phyloP scores from a whole-genome alignment of 768 basidiomycete genomes.

The Xanthoconium purpureum region DNA sequence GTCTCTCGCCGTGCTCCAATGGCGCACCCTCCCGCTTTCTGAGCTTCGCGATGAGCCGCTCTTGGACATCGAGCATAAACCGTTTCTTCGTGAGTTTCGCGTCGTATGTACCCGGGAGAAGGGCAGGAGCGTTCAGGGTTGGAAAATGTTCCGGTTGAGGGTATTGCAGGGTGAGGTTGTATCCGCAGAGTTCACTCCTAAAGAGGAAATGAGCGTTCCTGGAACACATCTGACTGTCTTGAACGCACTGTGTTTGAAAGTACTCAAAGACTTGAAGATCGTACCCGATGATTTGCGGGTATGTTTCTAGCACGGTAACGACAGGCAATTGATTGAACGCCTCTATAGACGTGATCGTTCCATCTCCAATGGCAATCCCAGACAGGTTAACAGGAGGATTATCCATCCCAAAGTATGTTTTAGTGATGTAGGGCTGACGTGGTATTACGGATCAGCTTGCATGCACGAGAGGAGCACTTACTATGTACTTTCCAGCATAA shows the following conservation, averaged over 20 bases:
- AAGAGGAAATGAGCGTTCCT: neutral
- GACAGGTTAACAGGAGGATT: conserved; percentile 65
- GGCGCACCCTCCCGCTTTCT: conserved; percentile 4
- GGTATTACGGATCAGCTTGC: neutral
- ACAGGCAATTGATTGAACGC: conserved; percentile 54
- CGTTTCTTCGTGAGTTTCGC: conserved; percentile 4
- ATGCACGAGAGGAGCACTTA: conserved; percentile 37
- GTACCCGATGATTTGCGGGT: conserved; percentile 73
- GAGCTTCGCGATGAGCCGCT: conserved; percentile 4
- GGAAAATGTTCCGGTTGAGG: conserved; percentile 58
- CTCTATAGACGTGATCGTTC: conserved; percentile 46
- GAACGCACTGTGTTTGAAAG: conserved; percentile 61
- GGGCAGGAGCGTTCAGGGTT: neutral
- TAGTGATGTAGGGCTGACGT: conserved; percentile 70
- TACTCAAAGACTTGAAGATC: conserved; percentile 64
- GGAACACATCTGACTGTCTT: neutral
- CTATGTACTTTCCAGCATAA: conserved; percentile 70
- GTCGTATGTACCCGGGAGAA: neutral
- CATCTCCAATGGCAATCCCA: conserved; percentile 69
- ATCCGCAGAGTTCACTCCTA: conserved; percentile 62
- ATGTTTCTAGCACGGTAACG: conserved; percentile 63
- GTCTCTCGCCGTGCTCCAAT: conserved; percentile 20
- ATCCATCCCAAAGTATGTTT: conserved; percentile 57
- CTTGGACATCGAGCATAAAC: conserved; percentile 10
- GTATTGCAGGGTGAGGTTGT: conserved; percentile 64